Evolutionary conservation across 768 basidiomycete species (phyloP).

Genomic region (Antrodiella citrinella): DNA sequence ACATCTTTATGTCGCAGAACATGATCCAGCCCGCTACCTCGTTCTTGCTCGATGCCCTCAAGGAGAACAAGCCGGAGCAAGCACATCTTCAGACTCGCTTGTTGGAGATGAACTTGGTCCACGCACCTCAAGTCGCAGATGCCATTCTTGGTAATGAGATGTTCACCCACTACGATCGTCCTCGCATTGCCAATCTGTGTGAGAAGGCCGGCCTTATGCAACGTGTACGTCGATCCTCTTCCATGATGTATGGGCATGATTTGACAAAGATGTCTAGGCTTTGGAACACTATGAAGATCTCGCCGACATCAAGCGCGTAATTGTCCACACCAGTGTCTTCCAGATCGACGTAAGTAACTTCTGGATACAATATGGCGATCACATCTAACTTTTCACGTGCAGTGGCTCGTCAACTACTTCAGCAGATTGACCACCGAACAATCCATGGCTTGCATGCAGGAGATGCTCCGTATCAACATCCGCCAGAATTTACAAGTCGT

Average conservation of each 20-base stretch:
- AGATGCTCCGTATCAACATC: constrained; percentile 96
- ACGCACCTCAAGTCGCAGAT: constrained; percentile 98
- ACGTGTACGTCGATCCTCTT: constrained; percentile 44
- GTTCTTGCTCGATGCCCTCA: constrained; percentile 93
- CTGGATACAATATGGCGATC: constrained; percentile 1
- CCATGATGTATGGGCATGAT: not conserved
- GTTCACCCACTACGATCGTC: constrained; percentile 95
- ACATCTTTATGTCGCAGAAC: constrained; percentile 99
- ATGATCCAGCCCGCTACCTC: constrained; percentile 99
- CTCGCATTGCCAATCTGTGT: constrained; percentile 94
- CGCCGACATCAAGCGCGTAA: constrained; percentile 96
- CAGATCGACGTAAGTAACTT: constrained; percentile 63
- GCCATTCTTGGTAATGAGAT: constrained; percentile 98
- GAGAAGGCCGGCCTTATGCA: constrained; percentile 97
- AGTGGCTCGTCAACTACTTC: constrained; percentile 98
- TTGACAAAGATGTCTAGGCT: constrained; percentile 71
- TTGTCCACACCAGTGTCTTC: constrained; percentile 84
- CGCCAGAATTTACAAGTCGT: constrained; percentile 96
- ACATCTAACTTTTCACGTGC: constrained; percentile 2
- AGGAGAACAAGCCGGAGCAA: constrained; percentile 98
- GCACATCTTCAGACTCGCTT: constrained; percentile 92
- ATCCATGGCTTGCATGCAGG: constrained; percentile 91
- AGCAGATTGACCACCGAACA: constrained; percentile 95
- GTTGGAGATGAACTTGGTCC: constrained; percentile 94
- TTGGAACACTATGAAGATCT: constrained; percentile 97